Base-by-base conservation (phyloP, 2,329 filamentous ascomycete genomes). In the Cercospora sp. region DNA sequence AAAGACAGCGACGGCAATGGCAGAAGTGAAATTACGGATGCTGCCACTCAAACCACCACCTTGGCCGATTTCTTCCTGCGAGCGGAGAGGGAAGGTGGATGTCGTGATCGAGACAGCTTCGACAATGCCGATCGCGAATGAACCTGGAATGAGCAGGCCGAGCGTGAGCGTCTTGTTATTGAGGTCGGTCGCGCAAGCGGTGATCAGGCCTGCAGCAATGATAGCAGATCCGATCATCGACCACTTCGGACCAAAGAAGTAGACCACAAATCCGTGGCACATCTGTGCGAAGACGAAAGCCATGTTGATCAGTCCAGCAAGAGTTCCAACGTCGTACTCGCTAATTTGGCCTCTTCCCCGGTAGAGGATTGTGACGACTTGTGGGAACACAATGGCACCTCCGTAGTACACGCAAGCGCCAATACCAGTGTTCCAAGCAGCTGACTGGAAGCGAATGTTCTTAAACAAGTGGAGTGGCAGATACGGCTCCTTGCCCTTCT, bases 391-490 rank as follows among this genome's bases (percentile, higher is more conserved):
- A 9, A 73, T 36, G 3, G 73, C 67, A 53, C 67, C 69, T 16
- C 72, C 72, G 33, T 75, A 75, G 67, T 75, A 75, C 10, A 73
- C 72, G 18, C 70, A 69, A 31, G 72, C 73, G 51, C 63, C 36
- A 57, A 75, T 71, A 7, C 72, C 73, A 33, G 72, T 74, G 53
- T 72, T 73, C 72, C 70, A 72, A 5, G 69, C 72, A 5, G 70
- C 70, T 16, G 72, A 71, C 66, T 72, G 69, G 64, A 72, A 75
- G 53, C 72, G 67, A 26, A 72, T 67, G 36, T 75, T 75, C 65
- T 69, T 72, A 67, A 75, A 75, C n/a, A 75, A 67, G 62, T 75
- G 72, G n/a, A 75, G 59, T 12, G 73, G 73, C 12, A 74, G 64
- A 55, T 72, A 74, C 23, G 72, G 69, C 10, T 75, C 71, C 55